phyloP scores from a whole-genome alignment of 2,329 filamentous ascomycete genomes.

The Trichoderma koningii region DNA sequence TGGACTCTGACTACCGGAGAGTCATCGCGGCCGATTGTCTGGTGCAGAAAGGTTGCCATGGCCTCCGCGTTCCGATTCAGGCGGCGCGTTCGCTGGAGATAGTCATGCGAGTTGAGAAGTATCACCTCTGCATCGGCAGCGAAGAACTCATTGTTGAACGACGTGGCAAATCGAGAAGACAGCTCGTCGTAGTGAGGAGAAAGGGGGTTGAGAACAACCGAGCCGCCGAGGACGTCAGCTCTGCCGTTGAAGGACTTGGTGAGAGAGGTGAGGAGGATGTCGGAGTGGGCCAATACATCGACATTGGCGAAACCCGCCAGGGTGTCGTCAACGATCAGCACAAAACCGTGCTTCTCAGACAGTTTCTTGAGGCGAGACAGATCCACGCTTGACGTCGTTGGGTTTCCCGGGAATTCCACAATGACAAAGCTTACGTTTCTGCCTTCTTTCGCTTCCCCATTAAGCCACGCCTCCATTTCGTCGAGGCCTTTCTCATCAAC shows the following conservation, averaged over 20 bases:
- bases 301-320: constrained; percentile 51
- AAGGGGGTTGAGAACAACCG: constrained; percentile 51
- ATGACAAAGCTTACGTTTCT: constrained; percentile 49
- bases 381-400: constrained; percentile 40
- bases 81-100: constrained; percentile 42
- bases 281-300: constrained; percentile 51
- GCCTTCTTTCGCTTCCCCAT: constrained; percentile 42
- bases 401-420: constrained; percentile 49
- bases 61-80: constrained; percentile 50
- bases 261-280: constrained; percentile 54
- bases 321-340: constrained; percentile 53
- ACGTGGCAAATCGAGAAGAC: constrained; percentile 34
- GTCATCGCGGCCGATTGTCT: constrained; percentile 34
- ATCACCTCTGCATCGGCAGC: constrained; percentile 49
- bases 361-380: constrained; percentile 40
- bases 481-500: constrained; percentile 48
- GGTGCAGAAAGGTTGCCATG: constrained; percentile 45
- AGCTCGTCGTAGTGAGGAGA: constrained; percentile 46
- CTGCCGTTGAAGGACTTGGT: constrained; percentile 63
- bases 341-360: constrained; percentile 48
- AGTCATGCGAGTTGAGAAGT: constrained; percentile 48
- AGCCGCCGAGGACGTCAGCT: constrained; percentile 58
- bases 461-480: constrained; percentile 49
- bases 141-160: constrained; percentile 50
- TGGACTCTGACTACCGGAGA: constrained; percentile 46